Conservation (phyloP, 2,329 filamentous ascomycete genomes). For the Plectosphaerella cucumerina region DNA sequence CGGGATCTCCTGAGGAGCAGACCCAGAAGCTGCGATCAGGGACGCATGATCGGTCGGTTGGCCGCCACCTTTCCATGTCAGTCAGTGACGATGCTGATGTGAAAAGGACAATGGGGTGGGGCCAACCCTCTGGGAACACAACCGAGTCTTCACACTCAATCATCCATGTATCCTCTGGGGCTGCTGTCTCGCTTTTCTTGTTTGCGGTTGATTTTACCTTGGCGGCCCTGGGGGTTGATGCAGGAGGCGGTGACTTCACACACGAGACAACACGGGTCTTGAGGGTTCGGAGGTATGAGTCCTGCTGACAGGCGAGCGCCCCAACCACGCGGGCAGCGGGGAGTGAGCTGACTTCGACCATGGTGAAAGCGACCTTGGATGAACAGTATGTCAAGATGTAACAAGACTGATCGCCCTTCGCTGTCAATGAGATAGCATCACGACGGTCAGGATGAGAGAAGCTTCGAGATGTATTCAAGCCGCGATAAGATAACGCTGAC, state of each 20-base stretch:
- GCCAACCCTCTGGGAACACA: slow-evolving; percentile 23
- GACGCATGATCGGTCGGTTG: slow-evolving; percentile 25
- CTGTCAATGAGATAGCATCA: no score
- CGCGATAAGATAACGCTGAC: no score
- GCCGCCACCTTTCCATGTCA: slow-evolving; percentile 18
- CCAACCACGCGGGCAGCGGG: slow-evolving; percentile 15
- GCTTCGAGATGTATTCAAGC: no score
- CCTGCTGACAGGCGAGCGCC: slow-evolving; percentile 20
- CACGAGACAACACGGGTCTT: slow-evolving; percentile 22
- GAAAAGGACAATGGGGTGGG: background rate
- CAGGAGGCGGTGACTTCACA: slow-evolving; percentile 14
- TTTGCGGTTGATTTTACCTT: slow-evolving; percentile 13
- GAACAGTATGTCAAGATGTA: no score
- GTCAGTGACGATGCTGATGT: background rate
- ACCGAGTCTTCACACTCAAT: slow-evolving; percentile 25
- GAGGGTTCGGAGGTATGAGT: slow-evolving; percentile 19
- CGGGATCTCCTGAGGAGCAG: slow-evolving; percentile 7
- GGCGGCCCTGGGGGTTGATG: slow-evolving; percentile 3
- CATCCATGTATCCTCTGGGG: slow-evolving; percentile 17
- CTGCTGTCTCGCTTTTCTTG: background rate
- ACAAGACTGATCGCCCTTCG: no score
- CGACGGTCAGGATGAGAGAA: no score
- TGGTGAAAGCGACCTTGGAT: background rate
- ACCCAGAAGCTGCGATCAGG: slow-evolving; percentile 5
- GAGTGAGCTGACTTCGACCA: background rate